These are phyloP conservation scores for Phellopilus nigrolimitatus DNA, from an alignment of 1,284 basidiomycete species.

Conservation along the genomic window DNA sequence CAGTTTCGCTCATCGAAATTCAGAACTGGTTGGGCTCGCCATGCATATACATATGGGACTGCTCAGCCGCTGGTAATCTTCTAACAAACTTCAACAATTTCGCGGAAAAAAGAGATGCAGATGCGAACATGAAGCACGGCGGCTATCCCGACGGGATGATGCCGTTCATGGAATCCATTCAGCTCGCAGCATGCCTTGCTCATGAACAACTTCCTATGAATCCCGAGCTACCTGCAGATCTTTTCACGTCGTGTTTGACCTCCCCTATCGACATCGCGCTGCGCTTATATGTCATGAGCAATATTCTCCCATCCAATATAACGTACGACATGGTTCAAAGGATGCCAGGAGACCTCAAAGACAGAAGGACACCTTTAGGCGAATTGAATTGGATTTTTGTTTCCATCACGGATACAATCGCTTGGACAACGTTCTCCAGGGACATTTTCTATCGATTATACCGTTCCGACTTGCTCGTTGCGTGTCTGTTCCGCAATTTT, in stretches of 20 bases:
- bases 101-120: conserved; percentile 82
- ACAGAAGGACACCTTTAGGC: conserved; percentile 91
- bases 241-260: conserved; percentile 97
- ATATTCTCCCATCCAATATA: conserved; percentile 74
- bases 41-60: conserved; percentile 98
- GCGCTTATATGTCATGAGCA: conserved; percentile 90
- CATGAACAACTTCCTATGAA: conserved; percentile 93
- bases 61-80: conserved; percentile 92
- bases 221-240: conserved; percentile 93
- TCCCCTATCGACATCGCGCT: conserved; percentile 98
- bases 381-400: conserved; percentile 99
- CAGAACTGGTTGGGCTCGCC: conserved; percentile 92
- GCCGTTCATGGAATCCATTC: conserved; percentile 87
- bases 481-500: conserved; percentile 95
- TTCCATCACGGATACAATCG: conserved; percentile 97
- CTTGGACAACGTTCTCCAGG: conserved; percentile 95
- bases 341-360: conserved; percentile 94
- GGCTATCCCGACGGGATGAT: conserved; percentile 58
- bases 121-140: conserved; percentile 56
- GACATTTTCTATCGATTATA: conserved; percentile 94
- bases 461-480: conserved; percentile 93
- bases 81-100: conserved; percentile 89
- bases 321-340: conserved; percentile 92
- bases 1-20: conserved; percentile 89
- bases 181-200: conserved; percentile 91